A percentile compares a stretch with the other conserved stretches of the same genome.
Evolutionary conservation across 768 basidiomycete species (phyloP).

Genomic region (Trametes cubensis): DNA sequence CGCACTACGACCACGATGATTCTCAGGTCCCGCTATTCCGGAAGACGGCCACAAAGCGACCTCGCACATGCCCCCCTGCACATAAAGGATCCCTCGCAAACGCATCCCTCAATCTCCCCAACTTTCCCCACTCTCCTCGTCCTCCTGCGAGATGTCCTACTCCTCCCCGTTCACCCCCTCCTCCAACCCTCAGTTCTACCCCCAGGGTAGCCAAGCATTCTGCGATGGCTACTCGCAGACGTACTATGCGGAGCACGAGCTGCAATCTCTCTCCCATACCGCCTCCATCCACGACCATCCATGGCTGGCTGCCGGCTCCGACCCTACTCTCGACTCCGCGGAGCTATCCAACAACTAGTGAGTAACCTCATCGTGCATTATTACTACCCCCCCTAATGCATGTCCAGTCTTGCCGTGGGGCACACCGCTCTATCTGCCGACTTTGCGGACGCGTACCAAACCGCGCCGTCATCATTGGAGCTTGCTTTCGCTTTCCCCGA

Average conservation of each 20-base stretch:
- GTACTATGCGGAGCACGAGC: no score
- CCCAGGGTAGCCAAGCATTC: background rate
- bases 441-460: no score
- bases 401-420: no score
- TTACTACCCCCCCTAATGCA: no score
- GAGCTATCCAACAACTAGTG: constrained; percentile 4
- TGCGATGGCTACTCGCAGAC: background rate
- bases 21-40: background rate
- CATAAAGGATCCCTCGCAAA: background rate
- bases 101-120: background rate
- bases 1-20: background rate
- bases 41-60: background rate
- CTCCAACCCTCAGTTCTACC: background rate
- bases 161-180: background rate
- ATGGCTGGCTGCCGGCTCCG: background rate
- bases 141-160: constrained; percentile 7
- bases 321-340: background rate
- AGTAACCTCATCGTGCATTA: background rate
- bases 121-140: background rate
- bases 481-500: no score
- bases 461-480: no score
- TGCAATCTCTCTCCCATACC: background rate
- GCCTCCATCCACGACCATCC: background rate
- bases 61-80: background rate
- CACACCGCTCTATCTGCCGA: no score